Evolutionary conservation across 2,329 filamentous ascomycete species (phyloP).

Genomic region (Paradendryphiella salina): DNA sequence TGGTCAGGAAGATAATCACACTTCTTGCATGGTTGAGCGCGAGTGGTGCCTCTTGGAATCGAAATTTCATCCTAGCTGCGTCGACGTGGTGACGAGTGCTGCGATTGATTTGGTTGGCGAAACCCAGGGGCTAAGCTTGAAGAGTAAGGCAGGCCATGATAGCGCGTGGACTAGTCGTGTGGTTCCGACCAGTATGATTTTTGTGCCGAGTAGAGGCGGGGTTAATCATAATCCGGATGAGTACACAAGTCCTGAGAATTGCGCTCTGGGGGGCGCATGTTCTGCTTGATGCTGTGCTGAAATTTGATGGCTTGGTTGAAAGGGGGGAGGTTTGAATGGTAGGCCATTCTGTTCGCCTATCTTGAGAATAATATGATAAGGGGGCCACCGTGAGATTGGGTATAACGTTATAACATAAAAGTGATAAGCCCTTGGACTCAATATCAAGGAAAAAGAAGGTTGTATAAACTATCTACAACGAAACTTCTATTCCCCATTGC

Average conservation of each 20-base stretch:
- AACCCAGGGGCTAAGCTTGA: constrained; percentile 34
- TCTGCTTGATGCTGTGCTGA: constrained; percentile 45
- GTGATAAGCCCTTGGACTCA: too few relatives aligned
- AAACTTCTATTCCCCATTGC: not conserved
- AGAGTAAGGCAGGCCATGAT: constrained; percentile 34
- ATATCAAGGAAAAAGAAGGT: not conserved
- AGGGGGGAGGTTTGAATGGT: not conserved
- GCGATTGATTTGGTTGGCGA: constrained; percentile 24
- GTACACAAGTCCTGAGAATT: constrained; percentile 50
- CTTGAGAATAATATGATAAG: not conserved
- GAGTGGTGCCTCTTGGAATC: constrained; percentile 36
- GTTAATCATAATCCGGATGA: constrained; percentile 52
- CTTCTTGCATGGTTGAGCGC: constrained; percentile 25
- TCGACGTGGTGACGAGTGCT: constrained; percentile 25
- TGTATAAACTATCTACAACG: constrained; percentile 1
- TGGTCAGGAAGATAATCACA: constrained; percentile 27
- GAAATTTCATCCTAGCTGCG: constrained; percentile 27
- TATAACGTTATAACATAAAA: too few relatives aligned
- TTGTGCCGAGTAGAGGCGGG: constrained; percentile 50
- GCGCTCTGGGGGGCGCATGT: constrained; percentile 53
- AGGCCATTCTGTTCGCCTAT: not conserved
- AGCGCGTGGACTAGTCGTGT: constrained; percentile 34
- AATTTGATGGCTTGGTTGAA: not conserved
- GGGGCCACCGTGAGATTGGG: not conserved
- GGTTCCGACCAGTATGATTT: constrained; percentile 49